Percentiles rank a stretch among this genome's conserved stretches.
phyloP scores from a whole-genome alignment of 805 yeast genomes.

The Cyberlindnera sargentensis region DNA sequence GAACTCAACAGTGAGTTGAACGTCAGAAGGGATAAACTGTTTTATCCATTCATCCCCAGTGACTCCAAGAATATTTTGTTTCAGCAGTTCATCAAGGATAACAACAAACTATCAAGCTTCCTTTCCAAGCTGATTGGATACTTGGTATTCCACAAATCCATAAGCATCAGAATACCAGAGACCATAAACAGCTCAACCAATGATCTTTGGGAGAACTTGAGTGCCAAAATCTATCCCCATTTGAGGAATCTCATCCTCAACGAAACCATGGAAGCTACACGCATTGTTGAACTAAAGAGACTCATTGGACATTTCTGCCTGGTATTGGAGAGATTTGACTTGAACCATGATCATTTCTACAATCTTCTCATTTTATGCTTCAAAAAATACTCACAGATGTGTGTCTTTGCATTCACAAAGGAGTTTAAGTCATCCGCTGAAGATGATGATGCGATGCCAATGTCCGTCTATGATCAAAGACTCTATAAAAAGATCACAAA shows the following conservation, averaged over 20 bases:
- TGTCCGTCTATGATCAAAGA: constrained; percentile 52
- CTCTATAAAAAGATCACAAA: constrained; percentile 58
- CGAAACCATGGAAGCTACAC: constrained; percentile 34
- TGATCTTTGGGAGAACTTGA: constrained; percentile 72
- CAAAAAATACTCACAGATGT: constrained; percentile 49
- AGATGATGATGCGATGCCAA: constrained; percentile 86
- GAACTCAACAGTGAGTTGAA: constrained; percentile 67
- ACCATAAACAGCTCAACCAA: constrained; percentile 46
- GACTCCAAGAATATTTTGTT: constrained; percentile 27
- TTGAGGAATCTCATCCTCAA: constrained; percentile 40
- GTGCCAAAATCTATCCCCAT: constrained; percentile 52
- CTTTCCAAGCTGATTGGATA: constrained; percentile 66
- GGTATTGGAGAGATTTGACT: constrained; percentile 66
- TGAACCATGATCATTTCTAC: constrained; percentile 53
- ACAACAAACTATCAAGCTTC: constrained; percentile 45
- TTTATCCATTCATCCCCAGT: constrained; percentile 55
- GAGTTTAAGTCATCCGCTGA: constrained; percentile 59
- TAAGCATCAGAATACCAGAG: constrained; percentile 57
- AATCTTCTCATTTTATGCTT: constrained; percentile 54
- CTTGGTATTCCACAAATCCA: constrained; percentile 64
- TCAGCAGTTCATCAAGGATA: constrained; percentile 22
- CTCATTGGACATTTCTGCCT: constrained; percentile 64
- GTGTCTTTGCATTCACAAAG: constrained; percentile 46
- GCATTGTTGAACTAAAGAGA: constrained; percentile 36
- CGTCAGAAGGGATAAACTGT: constrained; percentile 60